Evolutionary conservation across 129 eudicot species (phyloP), one percentile per base, ranked within the genome.

Genomic region (Lactuca saligna): DNA sequence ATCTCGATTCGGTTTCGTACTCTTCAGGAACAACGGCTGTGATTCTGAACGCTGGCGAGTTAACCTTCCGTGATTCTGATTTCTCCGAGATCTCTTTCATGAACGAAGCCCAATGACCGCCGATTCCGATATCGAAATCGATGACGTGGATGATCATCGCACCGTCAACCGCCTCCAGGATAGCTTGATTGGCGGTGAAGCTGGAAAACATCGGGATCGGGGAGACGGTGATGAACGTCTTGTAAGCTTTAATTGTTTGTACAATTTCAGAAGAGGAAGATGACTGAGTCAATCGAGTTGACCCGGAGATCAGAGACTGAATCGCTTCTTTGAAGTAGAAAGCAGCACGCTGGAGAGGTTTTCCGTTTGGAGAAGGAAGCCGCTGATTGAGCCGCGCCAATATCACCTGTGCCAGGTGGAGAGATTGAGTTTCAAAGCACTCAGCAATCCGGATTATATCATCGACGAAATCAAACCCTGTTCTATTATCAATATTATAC

Each of bases 101-200:
- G 74, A 92, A 87, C 31, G 98, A 92, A 13, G 98, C 98, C 96
- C 96, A 92, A 71, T 88, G 91, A 16, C 88, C 91, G 14, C 97
- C 97, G 9, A 91, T 58, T 0, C 97, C 93, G 76, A 91, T 84
- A 41, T 91, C 98, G 46, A 92, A 92, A 53, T 92, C 98, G 79
- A 92, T 71, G 76, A 88, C 80, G 77, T 92, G 98, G 77, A 88
- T 80, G 57, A 77, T 71, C 76, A 68, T 72, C 13, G 91, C 79
- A 35, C 94, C 95, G 65, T 83, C 93, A 4, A 86, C 69, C 4
- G 89, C 96, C 50, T 92, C 98, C n/a, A 92, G 95, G 74, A 92
- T 83, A 3, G 98, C 89, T 56, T 92, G 98, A 53, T 86, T 92
- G 4, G 95, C 96, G 55, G 98, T 85, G 81, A 92, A 92, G 78